Conservation (phyloP, 2,329 filamentous ascomycete genomes). For the Annulohypoxylon truncatum region DNA sequence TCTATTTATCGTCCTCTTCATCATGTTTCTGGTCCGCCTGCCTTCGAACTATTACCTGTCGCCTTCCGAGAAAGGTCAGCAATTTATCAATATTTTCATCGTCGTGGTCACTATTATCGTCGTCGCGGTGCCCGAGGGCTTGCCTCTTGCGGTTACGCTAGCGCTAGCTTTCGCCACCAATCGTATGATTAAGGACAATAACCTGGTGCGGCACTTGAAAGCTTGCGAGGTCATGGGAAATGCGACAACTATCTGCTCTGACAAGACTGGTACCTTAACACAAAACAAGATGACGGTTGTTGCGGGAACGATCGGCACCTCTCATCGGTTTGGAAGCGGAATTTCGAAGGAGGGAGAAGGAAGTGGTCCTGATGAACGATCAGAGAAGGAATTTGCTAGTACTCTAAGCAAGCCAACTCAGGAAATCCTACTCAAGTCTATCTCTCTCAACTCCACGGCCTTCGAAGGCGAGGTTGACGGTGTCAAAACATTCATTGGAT, state of each 20-base stretch:
- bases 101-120: slow-evolving; percentile 84
- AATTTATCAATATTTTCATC: slow-evolving; percentile 81
- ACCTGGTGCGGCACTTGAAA: slow-evolving; percentile 79
- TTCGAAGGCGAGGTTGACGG: slow-evolving; percentile 81
- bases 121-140: slow-evolving; percentile 81
- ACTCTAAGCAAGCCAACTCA: slow-evolving; percentile 61
- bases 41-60: slow-evolving; percentile 59
- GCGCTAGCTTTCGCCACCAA: slow-evolving; percentile 82
- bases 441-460: slow-evolving; percentile 76
- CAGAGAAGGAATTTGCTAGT: slow-evolving; percentile 59
- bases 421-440: slow-evolving; percentile 68
- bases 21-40: slow-evolving; percentile 82
- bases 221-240: slow-evolving; percentile 87
- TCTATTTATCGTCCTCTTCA: slow-evolving; percentile 86
- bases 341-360: slow-evolving; percentile 38
- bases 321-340: slow-evolving; percentile 64
- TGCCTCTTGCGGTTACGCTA: slow-evolving; percentile 81
- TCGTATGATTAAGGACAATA: slow-evolving; percentile 81
- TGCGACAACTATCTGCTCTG: slow-evolving; percentile 76
- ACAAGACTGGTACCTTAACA: slow-evolving; percentile 75
- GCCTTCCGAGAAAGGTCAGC: slow-evolving; percentile 80
- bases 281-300: slow-evolving; percentile 78
- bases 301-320: slow-evolving; percentile 67
- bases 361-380: slow-evolving; percentile 50
- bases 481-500: slow-evolving; percentile 74